These are phyloP conservation scores for Clarireedia paspali DNA, from an alignment of 2,329 filamentous ascomycete species.

Conservation along the genomic window DNA sequence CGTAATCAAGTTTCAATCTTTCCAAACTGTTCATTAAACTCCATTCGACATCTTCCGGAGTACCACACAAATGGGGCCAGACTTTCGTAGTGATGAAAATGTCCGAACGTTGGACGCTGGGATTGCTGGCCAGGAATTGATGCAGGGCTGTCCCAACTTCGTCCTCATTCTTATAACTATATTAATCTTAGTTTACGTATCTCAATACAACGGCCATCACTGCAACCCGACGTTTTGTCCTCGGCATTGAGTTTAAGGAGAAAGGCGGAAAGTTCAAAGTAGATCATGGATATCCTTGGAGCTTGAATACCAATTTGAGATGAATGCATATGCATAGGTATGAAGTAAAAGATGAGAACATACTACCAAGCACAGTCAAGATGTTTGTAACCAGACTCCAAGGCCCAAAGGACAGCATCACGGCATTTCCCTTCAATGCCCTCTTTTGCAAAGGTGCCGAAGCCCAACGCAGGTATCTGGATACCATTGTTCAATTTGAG, in stretches of 20 bases:
- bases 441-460: constrained; percentile 31
- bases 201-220: neutral
- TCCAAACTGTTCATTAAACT: constrained; percentile 65
- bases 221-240: neutral
- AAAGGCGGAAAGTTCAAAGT: neutral
- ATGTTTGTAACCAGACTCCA: constrained; percentile 56
- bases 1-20: constrained; percentile 67
- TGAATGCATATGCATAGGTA: neutral
- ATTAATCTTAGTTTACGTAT: neutral
- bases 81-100: constrained; percentile 27
- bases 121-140: constrained; percentile 52
- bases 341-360: constrained; percentile 8
- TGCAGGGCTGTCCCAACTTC: constrained; percentile 73
- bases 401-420: constrained; percentile 46
- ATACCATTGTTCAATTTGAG: constrained; percentile 29
- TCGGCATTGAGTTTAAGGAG: neutral
- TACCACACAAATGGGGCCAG: constrained; percentile 56
- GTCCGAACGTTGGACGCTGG: constrained; percentile 49
- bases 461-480: constrained; percentile 35
- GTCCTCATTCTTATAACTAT: constrained; percentile 66
- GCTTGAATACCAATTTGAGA: neutral
- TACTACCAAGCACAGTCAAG: constrained; percentile 65
- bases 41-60: constrained; percentile 52
- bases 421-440: constrained; percentile 36
- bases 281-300: neutral